Conservation (phyloP, 2,329 filamentous ascomycete species). For the Trichoderma asperellum region DNA sequence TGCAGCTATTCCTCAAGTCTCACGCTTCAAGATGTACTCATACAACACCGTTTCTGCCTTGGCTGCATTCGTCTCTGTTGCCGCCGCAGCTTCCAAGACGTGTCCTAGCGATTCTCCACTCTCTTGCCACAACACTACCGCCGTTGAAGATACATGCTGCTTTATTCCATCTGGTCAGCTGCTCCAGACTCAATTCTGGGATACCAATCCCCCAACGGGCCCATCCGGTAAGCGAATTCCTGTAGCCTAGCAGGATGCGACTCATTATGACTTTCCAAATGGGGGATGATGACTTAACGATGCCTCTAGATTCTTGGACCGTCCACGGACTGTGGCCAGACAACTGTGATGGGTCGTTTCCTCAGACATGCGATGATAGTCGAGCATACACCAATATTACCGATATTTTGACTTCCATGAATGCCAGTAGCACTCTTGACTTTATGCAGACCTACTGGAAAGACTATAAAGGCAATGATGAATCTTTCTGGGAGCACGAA, state of each 20-base stretch:
- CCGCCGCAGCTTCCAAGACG: conserved; percentile 28
- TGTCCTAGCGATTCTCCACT: conserved; percentile 48
- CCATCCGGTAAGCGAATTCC: conserved; percentile 46
- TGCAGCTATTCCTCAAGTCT: not conserved
- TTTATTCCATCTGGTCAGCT: conserved; percentile 72
- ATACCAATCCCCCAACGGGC: conserved; percentile 65
- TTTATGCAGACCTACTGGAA: conserved; percentile 77
- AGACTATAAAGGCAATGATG: conserved; percentile 65
- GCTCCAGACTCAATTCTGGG: conserved; percentile 79
- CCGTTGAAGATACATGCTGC: conserved; percentile 68
- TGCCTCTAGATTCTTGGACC: conserved; percentile 65
- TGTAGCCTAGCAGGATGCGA: conserved; percentile 12
- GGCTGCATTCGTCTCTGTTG: conserved; percentile 31
- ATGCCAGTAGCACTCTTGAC: conserved; percentile 57
- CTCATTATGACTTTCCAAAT: conserved; percentile 9
- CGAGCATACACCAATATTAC: conserved; percentile 69
- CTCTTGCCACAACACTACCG: conserved; percentile 66
- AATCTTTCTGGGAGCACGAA: conserved; percentile 73
- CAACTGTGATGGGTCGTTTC: conserved; percentile 71
- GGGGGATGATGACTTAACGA: not conserved
- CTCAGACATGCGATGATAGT: conserved; percentile 64
- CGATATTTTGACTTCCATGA: conserved; percentile 59
- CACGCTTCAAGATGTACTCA: conserved; percentile 26
- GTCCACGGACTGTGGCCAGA: conserved; percentile 71
- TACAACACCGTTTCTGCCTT: conserved; percentile 29